Percentiles rank a stretch among this genome's conserved stretches.
phyloP scores from a whole-genome alignment of 352 stramenopile genomes.

The Aphanomyces cochlioides region DNA sequence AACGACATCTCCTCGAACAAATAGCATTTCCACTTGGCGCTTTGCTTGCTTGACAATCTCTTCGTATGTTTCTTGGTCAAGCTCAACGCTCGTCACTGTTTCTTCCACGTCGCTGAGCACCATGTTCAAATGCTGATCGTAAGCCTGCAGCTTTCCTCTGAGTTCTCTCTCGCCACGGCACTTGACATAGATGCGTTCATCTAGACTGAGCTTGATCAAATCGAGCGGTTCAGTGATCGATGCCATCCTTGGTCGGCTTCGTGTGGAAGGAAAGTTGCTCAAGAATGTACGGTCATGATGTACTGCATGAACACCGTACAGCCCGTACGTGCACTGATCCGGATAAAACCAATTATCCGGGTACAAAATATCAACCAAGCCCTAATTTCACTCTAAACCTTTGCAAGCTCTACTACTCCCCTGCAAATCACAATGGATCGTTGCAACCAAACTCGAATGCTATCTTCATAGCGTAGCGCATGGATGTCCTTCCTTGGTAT shows the following conservation, averaged over 20 bases:
- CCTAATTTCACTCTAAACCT: no score
- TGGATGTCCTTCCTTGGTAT: no score
- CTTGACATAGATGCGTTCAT: constrained; percentile 99
- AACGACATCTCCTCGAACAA: constrained; percentile 98
- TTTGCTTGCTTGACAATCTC: constrained; percentile 96
- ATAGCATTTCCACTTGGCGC: constrained; percentile 97
- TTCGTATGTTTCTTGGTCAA: constrained; percentile 97
- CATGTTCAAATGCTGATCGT: constrained; percentile 99
- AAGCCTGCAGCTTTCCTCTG: constrained; percentile 95
- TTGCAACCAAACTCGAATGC: no score
- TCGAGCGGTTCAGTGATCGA: constrained; percentile 96
- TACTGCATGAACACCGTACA: no score
- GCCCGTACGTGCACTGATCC: no score
- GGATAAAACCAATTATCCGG: no score
- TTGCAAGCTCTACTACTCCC: no score
- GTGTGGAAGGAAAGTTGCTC: not conserved
- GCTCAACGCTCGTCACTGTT: constrained; percentile 95
- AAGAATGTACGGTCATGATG: not conserved
- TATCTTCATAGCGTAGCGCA: no score
- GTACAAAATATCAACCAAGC: no score
- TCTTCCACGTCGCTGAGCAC: constrained; percentile 98
- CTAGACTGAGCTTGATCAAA: constrained; percentile 97
- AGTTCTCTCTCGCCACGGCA: constrained; percentile 96
- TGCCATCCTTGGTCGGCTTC: constrained; percentile 43
- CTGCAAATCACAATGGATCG: no score